Evolutionary conservation across 495 filamentous ascomycete genomes (phyloP).

Genomic region (Neurospora terricola): DNA sequence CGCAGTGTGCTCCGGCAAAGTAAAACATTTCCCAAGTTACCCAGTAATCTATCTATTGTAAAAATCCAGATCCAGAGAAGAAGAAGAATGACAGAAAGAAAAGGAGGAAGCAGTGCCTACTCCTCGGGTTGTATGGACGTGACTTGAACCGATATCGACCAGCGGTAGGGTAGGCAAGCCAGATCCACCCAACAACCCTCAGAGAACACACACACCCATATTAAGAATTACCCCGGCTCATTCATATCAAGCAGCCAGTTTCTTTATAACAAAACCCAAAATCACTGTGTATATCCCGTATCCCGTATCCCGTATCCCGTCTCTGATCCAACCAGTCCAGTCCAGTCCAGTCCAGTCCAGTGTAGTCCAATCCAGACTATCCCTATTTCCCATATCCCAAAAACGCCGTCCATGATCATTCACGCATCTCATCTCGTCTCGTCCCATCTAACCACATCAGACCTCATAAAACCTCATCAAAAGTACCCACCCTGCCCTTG

Average conservation of each 20-base stretch:
- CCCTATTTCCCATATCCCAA: neutral
- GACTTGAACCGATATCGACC: too few species aligned
- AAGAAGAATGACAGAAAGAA: neutral
- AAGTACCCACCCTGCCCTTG: neutral
- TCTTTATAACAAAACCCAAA: neutral
- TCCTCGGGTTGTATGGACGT: too few species aligned
- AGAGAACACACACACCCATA: neutral
- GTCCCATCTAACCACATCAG: neutral
- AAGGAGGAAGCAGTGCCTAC: neutral
- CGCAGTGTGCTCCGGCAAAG: neutral
- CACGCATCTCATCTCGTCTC: neutral
- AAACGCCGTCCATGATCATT: neutral
- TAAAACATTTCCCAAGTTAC: neutral
- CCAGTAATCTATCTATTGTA: neutral
- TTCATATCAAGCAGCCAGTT: neutral
- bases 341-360: neutral
- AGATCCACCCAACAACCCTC: too few species aligned
- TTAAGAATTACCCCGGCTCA: neutral
- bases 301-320: neutral
- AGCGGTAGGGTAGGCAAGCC: too few species aligned
- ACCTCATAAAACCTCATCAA: neutral
- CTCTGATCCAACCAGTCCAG: neutral
- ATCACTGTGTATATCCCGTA: neutral
- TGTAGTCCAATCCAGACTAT: neutral
- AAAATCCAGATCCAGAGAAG: neutral